Base-by-base conservation (phyloP, 768 basidiomycete species). In the Porpolomopsis calyptriformis region DNA sequence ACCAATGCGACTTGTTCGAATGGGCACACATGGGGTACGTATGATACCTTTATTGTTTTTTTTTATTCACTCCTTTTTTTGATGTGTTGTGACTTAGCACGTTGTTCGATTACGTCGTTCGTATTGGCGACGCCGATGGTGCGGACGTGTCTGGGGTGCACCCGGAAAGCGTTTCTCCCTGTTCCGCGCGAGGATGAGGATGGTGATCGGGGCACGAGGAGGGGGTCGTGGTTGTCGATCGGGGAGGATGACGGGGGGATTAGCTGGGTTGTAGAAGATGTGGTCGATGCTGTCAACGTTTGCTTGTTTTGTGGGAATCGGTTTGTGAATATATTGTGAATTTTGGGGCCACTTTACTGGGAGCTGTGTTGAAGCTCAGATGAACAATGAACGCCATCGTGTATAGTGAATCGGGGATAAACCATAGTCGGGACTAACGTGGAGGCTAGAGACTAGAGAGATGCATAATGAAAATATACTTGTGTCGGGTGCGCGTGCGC, bases 61-160 rank as follows among this genome's bases (percentile, higher is more conserved):
- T 33, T 9, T 26, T 8, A 23, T 43, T 38, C n/a, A 22, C 40
- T 43, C 45, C 11, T 23, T 24, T 41, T 29, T 35, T 46, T 52
- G 14, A 59, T 51, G n/a, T n/a, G n/a, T n/a, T 53, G 36, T 59
- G 37, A 23, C 25, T 38, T 54, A 89, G 87, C 71, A 41, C 80
- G 87, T 24, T 90, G 88, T 58, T 84, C 85, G 10, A 70, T 87
- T 40, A 90, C 87, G 31, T 82, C 82, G 22, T 82, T 85, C 60
- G 76, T 90, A 46, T 70, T 90, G 24, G 73, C 84, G n/a, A 88
- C 85, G 40, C 73, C 85, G 11, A 70, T 70, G 61, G 82, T 86
- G 27, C 74, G 85, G 47, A 88, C 86, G 14, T 91, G 88, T 59
- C 66, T 87, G 23, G 83, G 85, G 40, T 91, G 88, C 57, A 75